phyloP scores from a whole-genome alignment of 1,284 basidiomycete genomes.

The Grifola frondosa region DNA sequence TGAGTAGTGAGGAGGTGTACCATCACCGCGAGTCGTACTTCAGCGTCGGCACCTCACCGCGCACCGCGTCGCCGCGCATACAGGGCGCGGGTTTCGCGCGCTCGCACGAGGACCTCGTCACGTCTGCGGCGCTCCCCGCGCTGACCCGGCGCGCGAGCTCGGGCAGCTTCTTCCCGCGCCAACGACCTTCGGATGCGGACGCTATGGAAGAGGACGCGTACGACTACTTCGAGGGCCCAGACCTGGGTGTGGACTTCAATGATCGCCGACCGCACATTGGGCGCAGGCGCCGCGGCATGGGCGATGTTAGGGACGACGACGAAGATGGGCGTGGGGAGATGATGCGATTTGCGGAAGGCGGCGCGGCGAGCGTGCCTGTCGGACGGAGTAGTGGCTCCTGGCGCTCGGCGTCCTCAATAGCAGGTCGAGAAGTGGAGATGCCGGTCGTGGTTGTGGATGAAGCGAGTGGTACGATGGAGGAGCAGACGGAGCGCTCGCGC shows the following conservation, averaged over 20 bases:
- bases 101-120: slow-evolving; percentile 5
- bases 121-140: slow-evolving; percentile 3
- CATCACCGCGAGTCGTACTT: slow-evolving; percentile 37
- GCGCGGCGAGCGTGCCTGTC: slow-evolving; percentile 24
- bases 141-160: slow-evolving; percentile 10
- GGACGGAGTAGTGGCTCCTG: slow-evolving; percentile 27
- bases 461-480: slow-evolving; percentile 34
- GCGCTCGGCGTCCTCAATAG: slow-evolving; percentile 8
- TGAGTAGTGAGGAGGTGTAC: slow-evolving; percentile 28
- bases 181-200: slow-evolving; percentile 27
- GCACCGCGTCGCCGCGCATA: slow-evolving; percentile 20
- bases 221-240: slow-evolving; percentile 63
- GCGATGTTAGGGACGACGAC: slow-evolving; percentile 20
- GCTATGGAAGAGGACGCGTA: slow-evolving; percentile 52
- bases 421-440: slow-evolving; percentile 25
- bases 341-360: slow-evolving; percentile 25
- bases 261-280: slow-evolving; percentile 14
- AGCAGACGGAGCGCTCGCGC: slow-evolving; percentile 31
- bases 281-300: slow-evolving; percentile 12
- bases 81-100: slow-evolving; percentile 22
- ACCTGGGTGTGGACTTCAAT: slow-evolving; percentile 45
- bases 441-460: slow-evolving; percentile 35
- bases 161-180: slow-evolving; percentile 18
- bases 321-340: slow-evolving; percentile 16
- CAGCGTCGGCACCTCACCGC: slow-evolving; percentile 27